A percentile compares a stretch with the other conserved stretches of the same genome.
phyloP scores from a whole-genome alignment of 805 yeast genomes.

The Nakazawaea laoshanensis region DNA sequence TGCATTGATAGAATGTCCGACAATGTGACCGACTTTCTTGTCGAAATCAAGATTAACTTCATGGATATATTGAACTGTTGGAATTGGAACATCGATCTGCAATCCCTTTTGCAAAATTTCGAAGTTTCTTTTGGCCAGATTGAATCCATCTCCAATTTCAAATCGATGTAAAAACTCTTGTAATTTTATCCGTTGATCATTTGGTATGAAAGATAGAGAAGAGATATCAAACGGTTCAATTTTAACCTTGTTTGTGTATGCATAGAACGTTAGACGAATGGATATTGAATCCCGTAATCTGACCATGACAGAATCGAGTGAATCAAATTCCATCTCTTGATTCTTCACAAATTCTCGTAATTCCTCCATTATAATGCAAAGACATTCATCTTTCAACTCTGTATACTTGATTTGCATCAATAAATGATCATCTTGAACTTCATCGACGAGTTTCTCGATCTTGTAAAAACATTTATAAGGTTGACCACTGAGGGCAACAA shows the following conservation, averaged over 20 bases:
- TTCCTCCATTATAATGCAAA: conserved; percentile 15
- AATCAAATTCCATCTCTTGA: too few species aligned
- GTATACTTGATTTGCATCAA: conserved; percentile 36
- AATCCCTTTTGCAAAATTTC: conserved; percentile 9
- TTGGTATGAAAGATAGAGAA: too few species aligned
- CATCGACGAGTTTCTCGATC: conserved; percentile 24
- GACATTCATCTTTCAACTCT: conserved; percentile 37
- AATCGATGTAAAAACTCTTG: conserved; percentile 1
- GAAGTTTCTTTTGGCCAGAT: not conserved
- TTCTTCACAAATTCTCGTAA: too few species aligned
- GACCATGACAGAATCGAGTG: too few species aligned
- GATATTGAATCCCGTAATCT: too few species aligned
- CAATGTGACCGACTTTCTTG: conserved; percentile 34
- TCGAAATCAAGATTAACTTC: conserved; percentile 38
- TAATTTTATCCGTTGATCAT: not conserved
- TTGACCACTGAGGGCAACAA: conserved; percentile 61
- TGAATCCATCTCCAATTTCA: conserved; percentile 1
- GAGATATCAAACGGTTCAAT: too few species aligned
- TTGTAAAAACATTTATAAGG: conserved; percentile 56
- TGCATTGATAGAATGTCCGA: conserved; percentile 57
- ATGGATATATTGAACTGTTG: conserved; percentile 52
- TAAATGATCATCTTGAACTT: conserved; percentile 17
- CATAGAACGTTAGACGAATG: too few species aligned
- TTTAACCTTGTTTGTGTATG: too few species aligned
- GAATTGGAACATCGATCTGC: conserved; percentile 52